A percentile compares a stretch with the other conserved stretches of the same genome.
phyloP scores from a whole-genome alignment of 495 filamentous ascomycete species.

The Penicillium samsonianum region DNA sequence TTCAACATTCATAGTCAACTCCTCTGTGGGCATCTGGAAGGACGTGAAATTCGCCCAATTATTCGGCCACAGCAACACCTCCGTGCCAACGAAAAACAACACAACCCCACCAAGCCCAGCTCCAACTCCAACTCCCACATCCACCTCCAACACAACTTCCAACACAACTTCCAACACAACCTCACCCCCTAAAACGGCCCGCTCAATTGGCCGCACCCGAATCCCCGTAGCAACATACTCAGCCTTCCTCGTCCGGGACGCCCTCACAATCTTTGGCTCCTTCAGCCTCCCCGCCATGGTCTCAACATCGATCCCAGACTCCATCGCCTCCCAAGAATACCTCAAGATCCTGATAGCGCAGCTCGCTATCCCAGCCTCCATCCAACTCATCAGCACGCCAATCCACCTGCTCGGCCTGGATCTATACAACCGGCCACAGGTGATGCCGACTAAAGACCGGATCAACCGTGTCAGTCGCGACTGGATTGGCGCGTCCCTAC shows the following conservation, averaged over 20 bases:
- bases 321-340: slow-evolving; percentile 37
- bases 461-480: slow-evolving; percentile 65
- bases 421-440: slow-evolving; percentile 68
- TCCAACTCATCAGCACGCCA: slow-evolving; percentile 80
- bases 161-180: slow-evolving; percentile 41
- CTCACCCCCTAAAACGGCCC: slow-evolving; percentile 29
- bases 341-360: slow-evolving; percentile 60
- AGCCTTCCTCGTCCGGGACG: slow-evolving; percentile 78
- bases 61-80: slow-evolving; percentile 38
- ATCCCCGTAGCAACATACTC: slow-evolving; percentile 54
- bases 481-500: slow-evolving; percentile 69
- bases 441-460: slow-evolving; percentile 53
- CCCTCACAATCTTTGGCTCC: slow-evolving; percentile 81
- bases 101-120: slow-evolving; percentile 48
- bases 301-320: slow-evolving; percentile 39
- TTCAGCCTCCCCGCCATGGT: slow-evolving; percentile 71
- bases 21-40: slow-evolving; percentile 46
- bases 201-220: slow-evolving; percentile 43
- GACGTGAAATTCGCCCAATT: slow-evolving; percentile 49
- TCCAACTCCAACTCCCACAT: slow-evolving; percentile 26
- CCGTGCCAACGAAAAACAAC: slow-evolving; percentile 27
- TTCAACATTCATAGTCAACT: slow-evolving; percentile 42
- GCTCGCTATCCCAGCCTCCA: slow-evolving; percentile 72
- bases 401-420: slow-evolving; percentile 84
- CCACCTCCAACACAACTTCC: slow-evolving; percentile 40